phyloP scores from a whole-genome alignment of 306 rosid species.

The Gillenia trifoliata region DNA sequence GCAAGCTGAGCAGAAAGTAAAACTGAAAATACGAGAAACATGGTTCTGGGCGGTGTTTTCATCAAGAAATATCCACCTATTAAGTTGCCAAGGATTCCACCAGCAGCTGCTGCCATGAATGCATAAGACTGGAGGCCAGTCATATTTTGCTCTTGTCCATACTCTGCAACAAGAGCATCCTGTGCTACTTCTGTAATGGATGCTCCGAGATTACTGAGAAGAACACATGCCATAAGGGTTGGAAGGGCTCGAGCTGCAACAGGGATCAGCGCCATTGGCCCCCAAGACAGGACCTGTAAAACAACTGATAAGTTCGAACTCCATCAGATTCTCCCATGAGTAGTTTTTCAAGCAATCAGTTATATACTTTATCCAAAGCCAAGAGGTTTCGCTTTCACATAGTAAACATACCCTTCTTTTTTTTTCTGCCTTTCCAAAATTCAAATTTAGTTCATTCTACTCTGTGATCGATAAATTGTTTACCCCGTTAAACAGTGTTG shows the following conservation, averaged over 20 bases:
- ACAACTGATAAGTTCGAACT: conserved; percentile 49
- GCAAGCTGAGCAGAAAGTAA: conserved; percentile 56
- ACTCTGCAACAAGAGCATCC: conserved; percentile 91
- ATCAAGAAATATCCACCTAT: conserved; percentile 64
- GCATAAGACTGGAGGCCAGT: conserved; percentile 77
- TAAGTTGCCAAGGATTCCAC: conserved; percentile 85
- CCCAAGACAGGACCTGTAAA: conserved; percentile 87
- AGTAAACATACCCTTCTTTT: not conserved
- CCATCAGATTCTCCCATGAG: conserved; percentile 16
- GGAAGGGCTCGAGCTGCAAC: conserved; percentile 53
- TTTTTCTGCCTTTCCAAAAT: not conserved
- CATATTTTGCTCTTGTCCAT: conserved; percentile 59
- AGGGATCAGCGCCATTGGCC: conserved; percentile 58
- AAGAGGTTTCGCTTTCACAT: not conserved
- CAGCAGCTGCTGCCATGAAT: conserved; percentile 79
- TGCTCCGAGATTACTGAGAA: conserved; percentile 87
- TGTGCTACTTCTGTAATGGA: conserved; percentile 84
- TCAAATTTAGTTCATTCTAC: not conserved
- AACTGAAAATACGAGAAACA: conserved; percentile 53
- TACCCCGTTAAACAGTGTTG: not conserved
- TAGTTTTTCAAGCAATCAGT: not conserved
- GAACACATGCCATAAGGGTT: conserved; percentile 48
- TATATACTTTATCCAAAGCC: not conserved
- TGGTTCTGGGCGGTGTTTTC: conserved; percentile 54
- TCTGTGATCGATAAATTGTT: not conserved